Base-by-base conservation (phyloP, 768 basidiomycete species). In the Phylloporus rhodoxanthus region DNA sequence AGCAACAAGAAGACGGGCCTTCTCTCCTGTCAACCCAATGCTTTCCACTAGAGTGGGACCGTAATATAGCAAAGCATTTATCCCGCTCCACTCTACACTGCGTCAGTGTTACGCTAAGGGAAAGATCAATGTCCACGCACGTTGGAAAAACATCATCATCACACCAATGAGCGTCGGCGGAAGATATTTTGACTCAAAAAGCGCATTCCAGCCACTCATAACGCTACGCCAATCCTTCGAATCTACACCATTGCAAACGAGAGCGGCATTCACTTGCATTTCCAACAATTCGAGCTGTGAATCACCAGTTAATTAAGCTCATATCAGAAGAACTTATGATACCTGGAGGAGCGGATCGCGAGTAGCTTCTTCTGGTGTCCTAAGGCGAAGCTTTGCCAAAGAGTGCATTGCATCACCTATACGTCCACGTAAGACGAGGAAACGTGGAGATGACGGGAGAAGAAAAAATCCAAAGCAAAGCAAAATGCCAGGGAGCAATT, bases 11-110 rank as follows among this genome's bases (percentile, higher is more conserved):
- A 91, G 72, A 1, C 80, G 75, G 8, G 79, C 73, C 0, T 72
- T 75, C 50, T 82, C 78, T 15, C 83, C 82, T 19, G 70, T 68
- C 23, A 90, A 52, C 4, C 86, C 87, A 38, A 91, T 73, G 43
- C 71, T 80, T 28, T 64, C 74, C 40, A 90, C 77, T 3, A 91
- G 72, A 0, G 79, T 81, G 1, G 89, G 89, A 1, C 87, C 88
- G 56, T 89, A 91, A 58, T 91, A 91, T 8, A 91, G 70, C 28
- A 91, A 62, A 9, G 89, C 87, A 59, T 91, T 91, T 54, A 91
- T 91, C 2, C 89, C 89, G 50, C 81, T 84, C 89, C 89, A 91
- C 69, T 91, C 87, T 91, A 57, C 15, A 21, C 15, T 10, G 2
- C 3, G 14, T 51, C 10, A 50, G 28, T 41, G 44, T 15, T 7